phyloP scores from a whole-genome alignment of 371 early-diverging fungal genomes.

The Scutellospora calospora region DNA sequence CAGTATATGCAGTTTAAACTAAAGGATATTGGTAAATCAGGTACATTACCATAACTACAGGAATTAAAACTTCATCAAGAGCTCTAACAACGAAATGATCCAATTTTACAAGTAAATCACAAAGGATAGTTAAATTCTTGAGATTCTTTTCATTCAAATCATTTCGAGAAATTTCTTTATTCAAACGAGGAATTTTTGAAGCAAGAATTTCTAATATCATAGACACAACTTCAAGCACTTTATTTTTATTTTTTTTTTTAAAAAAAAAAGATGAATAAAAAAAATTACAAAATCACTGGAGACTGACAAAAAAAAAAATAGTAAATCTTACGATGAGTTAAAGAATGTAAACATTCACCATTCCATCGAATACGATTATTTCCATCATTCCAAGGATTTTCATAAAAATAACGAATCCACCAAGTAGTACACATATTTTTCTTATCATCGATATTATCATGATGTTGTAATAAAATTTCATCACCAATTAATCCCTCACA shows the following conservation, averaged over 20 bases:
- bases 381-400: background rate
- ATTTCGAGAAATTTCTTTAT: slow-evolving; percentile 8
- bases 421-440: background rate
- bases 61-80: slow-evolving; percentile 32
- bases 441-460: background rate
- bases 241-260: background rate
- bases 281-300: no score
- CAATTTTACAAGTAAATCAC: slow-evolving; percentile 6
- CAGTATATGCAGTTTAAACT: no score
- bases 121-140: background rate
- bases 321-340: background rate
- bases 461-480: slow-evolving; percentile 7
- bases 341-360: background rate
- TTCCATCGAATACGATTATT: background rate
- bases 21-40: no score
- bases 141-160: background rate
- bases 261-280: no score
- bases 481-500: background rate
- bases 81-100: background rate
- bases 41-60: slow-evolving; percentile 18
- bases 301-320: no score
- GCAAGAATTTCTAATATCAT: background rate
- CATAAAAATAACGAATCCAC: slow-evolving; percentile 6
- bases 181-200: background rate
- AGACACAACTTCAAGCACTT: background rate